Percentiles rank a stretch among this genome's conserved stretches.
phyloP scores from a whole-genome alignment of 2,329 filamentous ascomycete species.

The Cytospora leucostoma region DNA sequence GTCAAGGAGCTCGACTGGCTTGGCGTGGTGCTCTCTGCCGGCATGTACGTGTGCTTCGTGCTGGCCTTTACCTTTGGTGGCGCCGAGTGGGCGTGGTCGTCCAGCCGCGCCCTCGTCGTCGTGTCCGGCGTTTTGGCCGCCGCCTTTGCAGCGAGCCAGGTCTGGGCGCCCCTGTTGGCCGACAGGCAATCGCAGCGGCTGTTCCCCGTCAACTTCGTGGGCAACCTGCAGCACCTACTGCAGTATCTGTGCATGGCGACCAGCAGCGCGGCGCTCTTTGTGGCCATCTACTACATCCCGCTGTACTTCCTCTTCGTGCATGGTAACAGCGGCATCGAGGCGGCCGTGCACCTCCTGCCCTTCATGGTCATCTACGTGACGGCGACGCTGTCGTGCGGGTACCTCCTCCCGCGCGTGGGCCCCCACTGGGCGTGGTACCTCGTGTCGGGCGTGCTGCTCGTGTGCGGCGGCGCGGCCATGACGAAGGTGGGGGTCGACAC shows the following conservation, averaged over 20 bases:
- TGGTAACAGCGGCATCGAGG: slow-evolving; percentile 41
- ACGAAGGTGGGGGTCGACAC: slow-evolving; percentile 34
- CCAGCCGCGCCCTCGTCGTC: slow-evolving; percentile 44
- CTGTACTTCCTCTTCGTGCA: slow-evolving; percentile 52
- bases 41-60: slow-evolving; percentile 42
- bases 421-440: slow-evolving; percentile 46
- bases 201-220: slow-evolving; percentile 35
- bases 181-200: too few species aligned
- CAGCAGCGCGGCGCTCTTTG: slow-evolving; percentile 33
- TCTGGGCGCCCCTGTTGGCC: slow-evolving; percentile 35
- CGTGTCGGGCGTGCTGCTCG: slow-evolving; percentile 38
- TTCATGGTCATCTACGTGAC: slow-evolving; percentile 41
- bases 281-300: slow-evolving; percentile 49
- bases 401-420: slow-evolving; percentile 37
- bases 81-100: slow-evolving; percentile 47
- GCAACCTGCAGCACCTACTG: slow-evolving; percentile 37
- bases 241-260: slow-evolving; percentile 42
- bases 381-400: slow-evolving; percentile 39
- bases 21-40: slow-evolving; percentile 46
- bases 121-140: slow-evolving; percentile 43
- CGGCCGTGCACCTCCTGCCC: slow-evolving; percentile 43
- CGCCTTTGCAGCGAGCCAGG: slow-evolving; percentile 45
- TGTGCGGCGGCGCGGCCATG: slow-evolving; percentile 41
- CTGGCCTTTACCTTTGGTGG: slow-evolving; percentile 54
- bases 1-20: slow-evolving; percentile 45